Evolutionary conservation across 2,329 filamentous ascomycete genomes (phyloP).

Genomic region (Aaosphaeria arxii): DNA sequence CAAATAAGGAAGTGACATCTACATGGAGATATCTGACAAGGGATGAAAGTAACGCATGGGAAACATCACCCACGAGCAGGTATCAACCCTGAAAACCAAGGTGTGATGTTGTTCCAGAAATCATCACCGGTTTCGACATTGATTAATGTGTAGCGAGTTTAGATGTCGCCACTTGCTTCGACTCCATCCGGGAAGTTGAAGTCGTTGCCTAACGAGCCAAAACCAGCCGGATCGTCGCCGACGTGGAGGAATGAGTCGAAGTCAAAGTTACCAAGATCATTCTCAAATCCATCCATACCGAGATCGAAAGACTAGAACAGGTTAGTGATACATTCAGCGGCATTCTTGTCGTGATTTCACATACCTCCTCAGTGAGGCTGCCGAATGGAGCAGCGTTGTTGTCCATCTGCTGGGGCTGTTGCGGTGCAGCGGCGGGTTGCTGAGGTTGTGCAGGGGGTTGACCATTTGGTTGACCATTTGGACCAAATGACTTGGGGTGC

Average conservation of each 20-base stretch:
- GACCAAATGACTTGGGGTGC: slow-evolving; percentile 37
- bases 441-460: slow-evolving; percentile 19
- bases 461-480: slow-evolving; percentile 32
- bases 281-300: slow-evolving; percentile 62
- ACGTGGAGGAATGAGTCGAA: slow-evolving; percentile 66
- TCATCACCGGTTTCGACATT: too few relatives aligned
- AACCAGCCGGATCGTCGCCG: slow-evolving; percentile 42
- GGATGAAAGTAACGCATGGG: too few relatives aligned
- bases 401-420: slow-evolving; percentile 34
- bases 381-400: slow-evolving; percentile 23
- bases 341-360: slow-evolving; percentile 1
- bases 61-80: too few relatives aligned
- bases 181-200: slow-evolving; percentile 35
- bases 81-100: too few relatives aligned
- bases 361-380: slow-evolving; percentile 33
- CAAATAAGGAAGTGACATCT: too few relatives aligned
- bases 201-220: slow-evolving; percentile 30
- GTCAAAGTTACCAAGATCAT: slow-evolving; percentile 67
- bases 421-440: slow-evolving; percentile 26
- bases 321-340: too few relatives aligned
- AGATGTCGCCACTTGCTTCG: slow-evolving; percentile 24
- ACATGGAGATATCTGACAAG: too few relatives aligned
- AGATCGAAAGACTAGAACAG: slow-evolving; percentile 33
- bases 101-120: too few relatives aligned
- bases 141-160: background rate